Evolutionary conservation across 345 rosid genomes (phyloP).

Genomic region (Eucalyptus marginata): DNA sequence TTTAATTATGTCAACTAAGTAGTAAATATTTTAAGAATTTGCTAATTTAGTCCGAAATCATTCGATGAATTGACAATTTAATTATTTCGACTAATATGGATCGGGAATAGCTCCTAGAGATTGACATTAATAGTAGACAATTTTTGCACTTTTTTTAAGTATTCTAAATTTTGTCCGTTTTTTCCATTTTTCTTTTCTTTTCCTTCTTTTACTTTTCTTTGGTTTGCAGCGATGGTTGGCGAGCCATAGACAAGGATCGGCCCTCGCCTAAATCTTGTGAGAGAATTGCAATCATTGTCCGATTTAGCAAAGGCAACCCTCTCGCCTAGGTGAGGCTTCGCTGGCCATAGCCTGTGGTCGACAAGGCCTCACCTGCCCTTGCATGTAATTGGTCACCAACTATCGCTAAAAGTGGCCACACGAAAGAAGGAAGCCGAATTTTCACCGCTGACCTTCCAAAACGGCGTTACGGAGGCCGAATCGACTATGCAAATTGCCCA

Average conservation of each 20-base stretch:
- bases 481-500: too few relatives aligned
- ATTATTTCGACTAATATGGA: too few relatives aligned
- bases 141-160: not conserved
- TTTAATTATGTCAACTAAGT: too few relatives aligned
- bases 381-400: not conserved
- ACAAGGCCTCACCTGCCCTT: not conserved
- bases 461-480: rapidly evolving
- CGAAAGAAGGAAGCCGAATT: too few relatives aligned
- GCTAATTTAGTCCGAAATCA: too few relatives aligned
- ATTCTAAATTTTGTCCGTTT: not conserved
- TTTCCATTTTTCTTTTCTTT: too few relatives aligned
- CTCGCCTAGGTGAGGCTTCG: not conserved
- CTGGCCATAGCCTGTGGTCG: not conserved
- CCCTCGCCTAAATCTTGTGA: not conserved
- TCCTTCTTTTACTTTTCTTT: too few relatives aligned
- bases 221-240: rapidly evolving
- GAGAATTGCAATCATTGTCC: not conserved
- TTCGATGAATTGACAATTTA: too few relatives aligned
- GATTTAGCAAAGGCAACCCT: not conserved
- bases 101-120: too few relatives aligned
- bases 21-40: too few relatives aligned
- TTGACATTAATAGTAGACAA: not conserved
- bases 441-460: too few relatives aligned
- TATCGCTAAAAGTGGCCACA: not conserved
- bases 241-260: rapidly evolving